phyloP scores from a whole-genome alignment of 2,329 filamentous ascomycete genomes.

The Cladobotryum protrusum region DNA sequence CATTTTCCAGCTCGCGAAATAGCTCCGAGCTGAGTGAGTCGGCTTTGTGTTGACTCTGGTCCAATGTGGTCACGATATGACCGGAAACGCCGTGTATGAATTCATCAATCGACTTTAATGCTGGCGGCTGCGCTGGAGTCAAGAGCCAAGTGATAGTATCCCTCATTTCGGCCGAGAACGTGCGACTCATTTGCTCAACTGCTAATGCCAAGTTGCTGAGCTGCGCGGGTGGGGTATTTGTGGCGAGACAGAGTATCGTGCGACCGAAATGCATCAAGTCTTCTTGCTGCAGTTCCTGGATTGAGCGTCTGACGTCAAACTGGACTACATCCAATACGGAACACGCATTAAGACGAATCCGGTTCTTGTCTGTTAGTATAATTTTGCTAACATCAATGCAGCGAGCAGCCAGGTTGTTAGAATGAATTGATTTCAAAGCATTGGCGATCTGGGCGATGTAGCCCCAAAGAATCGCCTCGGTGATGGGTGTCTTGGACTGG shows the following conservation, averaged over 20 bases:
- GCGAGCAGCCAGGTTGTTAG: constrained; percentile 72
- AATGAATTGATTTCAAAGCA: constrained; percentile 80
- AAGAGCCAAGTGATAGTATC: constrained; percentile 80
- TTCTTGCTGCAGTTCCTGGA: constrained; percentile 77
- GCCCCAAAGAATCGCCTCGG: constrained; percentile 77
- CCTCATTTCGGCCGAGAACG: constrained; percentile 71
- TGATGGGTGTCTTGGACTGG: constrained; percentile 42
- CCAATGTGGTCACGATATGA: constrained; percentile 68
- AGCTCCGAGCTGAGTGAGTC: constrained; percentile 70
- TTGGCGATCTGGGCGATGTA: constrained; percentile 90
- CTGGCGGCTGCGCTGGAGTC: constrained; percentile 49
- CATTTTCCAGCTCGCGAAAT: constrained; percentile 81
- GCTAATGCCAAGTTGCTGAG: constrained; percentile 60
- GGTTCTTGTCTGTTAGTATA: constrained; percentile 82
- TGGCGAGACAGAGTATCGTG: constrained; percentile 75
- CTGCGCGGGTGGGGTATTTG: constrained; percentile 51
- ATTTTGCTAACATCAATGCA: constrained; percentile 86
- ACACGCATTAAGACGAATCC: constrained; percentile 81
- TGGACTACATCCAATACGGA: constrained; percentile 85
- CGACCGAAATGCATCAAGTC: constrained; percentile 81
- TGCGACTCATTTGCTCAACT: constrained; percentile 69
- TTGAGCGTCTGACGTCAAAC: constrained; percentile 61
- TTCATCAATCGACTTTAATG: constrained; percentile 67
- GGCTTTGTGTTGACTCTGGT: constrained; percentile 70
- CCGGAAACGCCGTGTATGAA: constrained; percentile 73